Percentiles rank a stretch among this genome's conserved stretches.
These are phyloP conservation scores for Reticulascus tulasneorum DNA, from an alignment of 2,329 filamentous ascomycete genomes.

Conservation along the genomic window DNA sequence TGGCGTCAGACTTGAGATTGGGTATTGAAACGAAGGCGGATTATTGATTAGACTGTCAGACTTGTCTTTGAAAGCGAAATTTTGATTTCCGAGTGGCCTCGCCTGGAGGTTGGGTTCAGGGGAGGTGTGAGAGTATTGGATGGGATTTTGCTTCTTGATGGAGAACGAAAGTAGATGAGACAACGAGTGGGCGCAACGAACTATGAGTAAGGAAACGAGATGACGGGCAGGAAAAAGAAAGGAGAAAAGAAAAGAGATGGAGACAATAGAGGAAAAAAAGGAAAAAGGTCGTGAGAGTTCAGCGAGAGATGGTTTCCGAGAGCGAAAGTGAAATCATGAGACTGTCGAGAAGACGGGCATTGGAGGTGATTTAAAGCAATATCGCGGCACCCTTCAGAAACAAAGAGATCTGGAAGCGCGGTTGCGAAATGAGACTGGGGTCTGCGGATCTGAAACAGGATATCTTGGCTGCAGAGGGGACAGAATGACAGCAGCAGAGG, in stretches of 20 bases:
- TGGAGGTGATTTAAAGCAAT: constrained; percentile 16
- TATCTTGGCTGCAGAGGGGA: constrained; percentile 20
- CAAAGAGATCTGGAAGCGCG: constrained; percentile 19
- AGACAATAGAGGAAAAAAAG: constrained; percentile 22
- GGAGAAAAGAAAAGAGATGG: constrained; percentile 18
- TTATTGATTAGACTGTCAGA: constrained; percentile 12
- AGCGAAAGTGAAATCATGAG: constrained; percentile 12
- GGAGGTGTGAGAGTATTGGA: constrained; percentile 3
- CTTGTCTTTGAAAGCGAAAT: constrained; percentile 3
- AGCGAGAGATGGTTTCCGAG: constrained; percentile 16
- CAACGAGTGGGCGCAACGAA: constrained; percentile 7
- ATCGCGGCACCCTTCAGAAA: constrained; percentile 5
- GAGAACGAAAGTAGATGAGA: constrained; percentile 8
- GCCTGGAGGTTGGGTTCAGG: constrained; percentile 12
- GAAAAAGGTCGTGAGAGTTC: constrained; percentile 16
- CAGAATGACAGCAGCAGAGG: constrained; percentile 21
- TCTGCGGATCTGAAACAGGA: constrained; percentile 17
- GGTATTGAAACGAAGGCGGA: constrained; percentile 11
- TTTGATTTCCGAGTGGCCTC: constrained; percentile 4
- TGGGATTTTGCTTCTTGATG: constrained; percentile 1
- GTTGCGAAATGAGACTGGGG: constrained; percentile 15
- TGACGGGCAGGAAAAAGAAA: constrained; percentile 13
- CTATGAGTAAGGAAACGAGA: constrained; percentile 12
- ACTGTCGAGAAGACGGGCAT: constrained; percentile 13
- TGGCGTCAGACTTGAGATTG: constrained; percentile 11